Percentiles rank a stretch among this genome's conserved stretches.
These are phyloP conservation scores for Globisporangium nunn DNA, from an alignment of 352 stramenopile genomes.

Conservation along the genomic window DNA sequence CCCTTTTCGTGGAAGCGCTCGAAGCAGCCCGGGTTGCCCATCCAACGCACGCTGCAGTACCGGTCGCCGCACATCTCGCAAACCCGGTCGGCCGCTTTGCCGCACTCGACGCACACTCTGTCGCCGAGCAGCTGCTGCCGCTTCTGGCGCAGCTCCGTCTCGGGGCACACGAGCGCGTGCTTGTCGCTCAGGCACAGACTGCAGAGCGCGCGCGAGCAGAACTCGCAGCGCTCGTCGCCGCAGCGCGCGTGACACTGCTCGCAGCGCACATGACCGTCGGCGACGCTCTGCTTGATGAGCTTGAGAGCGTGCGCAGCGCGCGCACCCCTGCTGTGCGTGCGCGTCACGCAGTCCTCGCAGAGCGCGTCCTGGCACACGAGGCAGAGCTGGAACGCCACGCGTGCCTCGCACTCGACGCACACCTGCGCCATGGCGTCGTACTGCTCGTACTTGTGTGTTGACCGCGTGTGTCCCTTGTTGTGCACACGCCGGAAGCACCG, in stretches of 20 bases:
- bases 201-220: constrained; percentile 51
- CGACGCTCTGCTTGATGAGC: constrained; percentile 35
- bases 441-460: constrained; percentile 42
- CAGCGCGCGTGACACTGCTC: constrained; percentile 48
- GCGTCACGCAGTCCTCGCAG: constrained; percentile 53
- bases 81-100: constrained; percentile 58
- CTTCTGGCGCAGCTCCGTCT: constrained; percentile 51
- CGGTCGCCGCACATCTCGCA: constrained; percentile 59
- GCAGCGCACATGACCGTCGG: constrained; percentile 37
- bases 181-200: constrained; percentile 38
- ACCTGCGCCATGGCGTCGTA: constrained; percentile 45
- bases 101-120: constrained; percentile 66
- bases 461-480: constrained; percentile 45
- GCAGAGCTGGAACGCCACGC: constrained; percentile 56
- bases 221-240: constrained; percentile 44
- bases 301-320: constrained; percentile 32
- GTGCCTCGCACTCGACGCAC: constrained; percentile 70
- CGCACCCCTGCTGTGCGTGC: constrained; percentile 47
- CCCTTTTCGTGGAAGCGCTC: constrained; percentile 74
- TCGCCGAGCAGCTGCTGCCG: constrained; percentile 45
- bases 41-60: constrained; percentile 82
- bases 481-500: constrained; percentile 72
- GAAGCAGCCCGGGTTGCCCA: constrained; percentile 80
- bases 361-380: constrained; percentile 61
- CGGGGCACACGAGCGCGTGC: constrained; percentile 48